Evolutionary conservation across 179 eudicot species (phyloP), one percentile per base, ranked within the genome.

Genomic region (Silene coronaria): DNA sequence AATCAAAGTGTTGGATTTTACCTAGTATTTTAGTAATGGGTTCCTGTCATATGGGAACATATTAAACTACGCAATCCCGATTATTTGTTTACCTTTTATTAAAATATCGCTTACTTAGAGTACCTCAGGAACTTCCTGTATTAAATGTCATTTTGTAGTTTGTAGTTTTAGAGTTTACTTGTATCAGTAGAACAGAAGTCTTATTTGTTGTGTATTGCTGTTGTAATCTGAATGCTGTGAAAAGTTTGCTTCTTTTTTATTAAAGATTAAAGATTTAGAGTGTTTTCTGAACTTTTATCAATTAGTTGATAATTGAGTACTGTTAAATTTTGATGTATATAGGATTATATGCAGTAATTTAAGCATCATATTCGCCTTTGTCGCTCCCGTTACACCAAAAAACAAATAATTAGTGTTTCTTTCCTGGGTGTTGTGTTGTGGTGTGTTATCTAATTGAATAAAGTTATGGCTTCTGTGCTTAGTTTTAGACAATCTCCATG

Each of bases 401-500:
- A 7, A 36, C 5, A 6, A 36, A 36, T 19, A 68, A 7, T 19
- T 67, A n/a, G 1, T 19, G 23, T 36, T 34, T 64, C 27, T 48
- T 16, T 71, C 38, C 36, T 77, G 75, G 30, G 51, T 70, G 65
- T 61, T 77, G 77, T 48, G 22, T 70, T 27, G 48, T 69, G 64
- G 55, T 77, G 77, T 57, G 23, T 71, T 58, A 67, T 5, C 6
- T 80, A 57, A 22, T 75, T 82, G 60, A 3, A 70, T 68, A 34
- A 30, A 22, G 11, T 19, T 5, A 92, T 93, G 97, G 88, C 84
- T 67, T 81, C 87, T 80, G 67, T 79, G 14, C 75, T 80, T 16
- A 73, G 71, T 73, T 86, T 86, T 62, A 36, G 79, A 74, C 77
- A 79, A 26, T 85, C 86, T 24, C 88, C 91, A 70, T 73, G 62